Percentiles rank a stretch among this genome's conserved stretches.
Evolutionary conservation across 768 basidiomycete genomes (phyloP).

Genomic region (Boletus vermiculosoides): DNA sequence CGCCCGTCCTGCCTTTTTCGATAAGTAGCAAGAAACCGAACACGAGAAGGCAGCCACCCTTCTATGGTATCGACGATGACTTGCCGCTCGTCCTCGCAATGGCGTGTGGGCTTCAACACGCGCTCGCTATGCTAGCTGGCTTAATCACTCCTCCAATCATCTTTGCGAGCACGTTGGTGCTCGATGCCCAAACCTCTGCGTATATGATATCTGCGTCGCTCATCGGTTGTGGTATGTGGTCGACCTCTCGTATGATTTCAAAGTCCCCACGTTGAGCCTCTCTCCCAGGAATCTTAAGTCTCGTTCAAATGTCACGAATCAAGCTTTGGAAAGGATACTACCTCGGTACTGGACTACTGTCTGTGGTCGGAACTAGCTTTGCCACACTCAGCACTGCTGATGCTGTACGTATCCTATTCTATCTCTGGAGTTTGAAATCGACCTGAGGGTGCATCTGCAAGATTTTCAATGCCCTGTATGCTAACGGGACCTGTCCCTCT

Average conservation of each 20-base stretch:
- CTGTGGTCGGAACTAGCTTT: conserved; percentile 81
- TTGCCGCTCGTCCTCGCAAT: conserved; percentile 73
- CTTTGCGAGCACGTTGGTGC: conserved; percentile 59
- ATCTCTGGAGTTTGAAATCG: not conserved
- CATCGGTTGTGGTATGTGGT: conserved; percentile 66
- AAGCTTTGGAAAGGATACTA: conserved; percentile 61
- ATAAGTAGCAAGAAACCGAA: conserved; percentile 29
- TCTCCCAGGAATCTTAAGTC: conserved; percentile 62
- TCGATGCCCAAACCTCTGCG: conserved; percentile 57
- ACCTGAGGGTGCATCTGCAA: conserved; percentile 20
- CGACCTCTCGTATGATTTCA: not conserved
- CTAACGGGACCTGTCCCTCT: conserved; percentile 72
- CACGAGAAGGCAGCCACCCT: conserved; percentile 52
- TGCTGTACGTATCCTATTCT: conserved; percentile 42
- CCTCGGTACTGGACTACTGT: conserved; percentile 77
- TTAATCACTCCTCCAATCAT: conserved; percentile 84
- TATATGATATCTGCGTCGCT: conserved; percentile 83
- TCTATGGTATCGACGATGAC: conserved; percentile 71
- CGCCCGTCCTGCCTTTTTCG: conserved; percentile 62
- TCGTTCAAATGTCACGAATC: conserved; percentile 76
- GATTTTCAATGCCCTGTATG: conserved; percentile 79
- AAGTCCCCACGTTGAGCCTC: not conserved
- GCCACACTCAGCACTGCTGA: conserved; percentile 73
- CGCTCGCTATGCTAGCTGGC: conserved; percentile 80
- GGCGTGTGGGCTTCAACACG: conserved; percentile 70